Conservation (phyloP, 2,329 filamentous ascomycete genomes). For the Exophiala sp. region DNA sequence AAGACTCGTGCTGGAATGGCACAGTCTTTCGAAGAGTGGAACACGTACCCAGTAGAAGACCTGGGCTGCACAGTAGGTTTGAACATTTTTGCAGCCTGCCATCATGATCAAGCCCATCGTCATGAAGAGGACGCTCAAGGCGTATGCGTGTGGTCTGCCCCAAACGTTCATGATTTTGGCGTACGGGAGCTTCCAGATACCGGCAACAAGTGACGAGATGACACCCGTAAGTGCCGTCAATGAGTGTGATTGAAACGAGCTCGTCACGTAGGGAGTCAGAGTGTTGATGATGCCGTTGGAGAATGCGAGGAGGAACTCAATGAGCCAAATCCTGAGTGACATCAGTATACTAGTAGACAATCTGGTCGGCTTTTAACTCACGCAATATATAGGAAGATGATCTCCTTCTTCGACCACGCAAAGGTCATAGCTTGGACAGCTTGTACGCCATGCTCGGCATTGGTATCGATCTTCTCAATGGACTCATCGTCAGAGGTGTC, state of each 20-base stretch:
- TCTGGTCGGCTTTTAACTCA: too few relatives aligned
- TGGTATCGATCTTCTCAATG: too few relatives aligned
- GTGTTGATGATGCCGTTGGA: slow-evolving; percentile 37
- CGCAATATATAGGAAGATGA: too few relatives aligned
- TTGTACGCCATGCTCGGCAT: too few relatives aligned
- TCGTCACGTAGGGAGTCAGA: slow-evolving; percentile 50
- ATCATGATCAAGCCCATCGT: slow-evolving; percentile 54
- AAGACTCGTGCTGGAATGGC: too few relatives aligned
- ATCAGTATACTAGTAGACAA: too few relatives aligned
- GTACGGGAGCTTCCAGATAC: slow-evolving; percentile 55
- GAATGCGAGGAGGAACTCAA: slow-evolving; percentile 42
- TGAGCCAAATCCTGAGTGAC: slow-evolving; percentile 31
- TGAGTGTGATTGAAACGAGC: slow-evolving; percentile 51
- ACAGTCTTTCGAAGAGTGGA: too few relatives aligned
- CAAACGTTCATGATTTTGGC: slow-evolving; percentile 62
- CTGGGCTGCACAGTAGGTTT: slow-evolving; percentile 58
- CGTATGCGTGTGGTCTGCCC: slow-evolving; percentile 56
- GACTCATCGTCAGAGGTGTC: too few relatives aligned
- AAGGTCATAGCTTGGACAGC: too few relatives aligned
- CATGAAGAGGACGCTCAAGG: slow-evolving; percentile 43
- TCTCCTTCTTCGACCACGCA: too few relatives aligned
- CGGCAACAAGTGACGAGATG: slow-evolving; percentile 53
- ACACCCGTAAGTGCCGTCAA: slow-evolving; percentile 46
- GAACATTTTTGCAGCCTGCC: slow-evolving; percentile 56
- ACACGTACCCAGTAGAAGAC: slow-evolving; percentile 42